Conservation (phyloP, 1,284 basidiomycete species). For the Melampsora medusae region DNA sequence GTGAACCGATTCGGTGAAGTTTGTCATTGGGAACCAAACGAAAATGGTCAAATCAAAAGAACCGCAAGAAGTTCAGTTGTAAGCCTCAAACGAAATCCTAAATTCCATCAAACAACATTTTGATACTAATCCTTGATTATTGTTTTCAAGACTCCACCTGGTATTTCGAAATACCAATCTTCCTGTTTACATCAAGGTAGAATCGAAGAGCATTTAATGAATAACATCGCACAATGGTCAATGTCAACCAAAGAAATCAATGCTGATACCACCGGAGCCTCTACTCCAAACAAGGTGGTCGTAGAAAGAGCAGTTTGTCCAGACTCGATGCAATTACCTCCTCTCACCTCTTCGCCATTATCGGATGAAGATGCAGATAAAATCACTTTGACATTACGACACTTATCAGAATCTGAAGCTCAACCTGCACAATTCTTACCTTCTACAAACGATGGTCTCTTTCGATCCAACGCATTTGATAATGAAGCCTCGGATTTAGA, state of each 20-base stretch:
- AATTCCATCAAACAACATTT: neutral
- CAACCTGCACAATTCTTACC: constrained; percentile 47
- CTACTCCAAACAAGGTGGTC: neutral
- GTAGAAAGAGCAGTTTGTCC: constrained; percentile 43
- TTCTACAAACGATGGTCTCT: constrained; percentile 30
- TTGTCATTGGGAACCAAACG: constrained; percentile 39
- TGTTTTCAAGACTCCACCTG: constrained; percentile 29
- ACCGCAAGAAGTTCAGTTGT: constrained; percentile 41
- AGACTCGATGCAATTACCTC: constrained; percentile 25
- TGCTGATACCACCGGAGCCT: neutral
- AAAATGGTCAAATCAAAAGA: constrained; percentile 14
- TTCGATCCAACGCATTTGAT: constrained; percentile 40
- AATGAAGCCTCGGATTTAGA: constrained; percentile 26
- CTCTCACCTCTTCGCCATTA: constrained; percentile 17
- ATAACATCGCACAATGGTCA: constrained; percentile 43
- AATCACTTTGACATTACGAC: constrained; percentile 48
- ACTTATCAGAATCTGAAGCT: constrained; percentile 51
- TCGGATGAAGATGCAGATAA: constrained; percentile 26
- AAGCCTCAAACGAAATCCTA: neutral
- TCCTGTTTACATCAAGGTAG: constrained; percentile 40
- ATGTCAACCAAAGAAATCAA: neutral
- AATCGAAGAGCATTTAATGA: constrained; percentile 41
- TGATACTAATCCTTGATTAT: neutral
- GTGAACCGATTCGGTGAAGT: constrained; percentile 25
- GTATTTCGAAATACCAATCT: constrained; percentile 32